Evolutionary conservation across 23 red algal genomes (phyloP), one percentile per base, ranked within the genome.

Genomic region (Agarophyton chilense): DNA sequence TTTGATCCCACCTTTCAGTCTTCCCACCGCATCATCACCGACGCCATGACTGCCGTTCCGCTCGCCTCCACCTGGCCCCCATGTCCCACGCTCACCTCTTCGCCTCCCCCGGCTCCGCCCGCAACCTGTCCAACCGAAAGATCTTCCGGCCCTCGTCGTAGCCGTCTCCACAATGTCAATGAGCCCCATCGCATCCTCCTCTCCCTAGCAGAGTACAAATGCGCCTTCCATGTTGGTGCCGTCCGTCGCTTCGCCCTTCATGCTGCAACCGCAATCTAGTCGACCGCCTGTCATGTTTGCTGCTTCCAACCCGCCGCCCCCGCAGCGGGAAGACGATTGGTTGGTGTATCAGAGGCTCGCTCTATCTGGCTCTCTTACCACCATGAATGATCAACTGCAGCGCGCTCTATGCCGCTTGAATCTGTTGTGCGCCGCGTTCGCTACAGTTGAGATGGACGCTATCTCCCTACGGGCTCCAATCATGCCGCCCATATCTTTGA

Each of bases 371-470:
- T 31, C 74, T 18, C 13, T 43, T 14, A 65, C 70, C 58, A 84
- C 90, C 43, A 84, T 95, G 76, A 73, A 82, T 7, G 70, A 90
- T 18, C 72, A 68, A 24, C 50, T 95, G 42, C 93, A 95, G 45
- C 76, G 90, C 55, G 67, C n/a, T n/a, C 93, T 21, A 72, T 95
- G 39, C 74, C 66, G 10, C 83, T 90, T 49, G 95, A 98, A 40
- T n/a, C n/a, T n/a, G n/a, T n/a, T n/a, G n/a, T n/a, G n/a, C n/a
- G n/a, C n/a, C n/a, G n/a, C n/a, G n/a, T 98, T 50, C 95, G 90
- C 10, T 98, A 98, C 81, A 93, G 90, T 67, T 91, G 81, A 61
- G 82, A 94, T 89, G 95, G 95, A 16, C 82, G 79, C 65, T 94
- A 85, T 83, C 72, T 98, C 16, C 90, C 95, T 36, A 94, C 86